These are phyloP conservation scores for Neonectria punicea DNA, from an alignment of 2,329 filamentous ascomycete species.

Conservation along the genomic window DNA sequence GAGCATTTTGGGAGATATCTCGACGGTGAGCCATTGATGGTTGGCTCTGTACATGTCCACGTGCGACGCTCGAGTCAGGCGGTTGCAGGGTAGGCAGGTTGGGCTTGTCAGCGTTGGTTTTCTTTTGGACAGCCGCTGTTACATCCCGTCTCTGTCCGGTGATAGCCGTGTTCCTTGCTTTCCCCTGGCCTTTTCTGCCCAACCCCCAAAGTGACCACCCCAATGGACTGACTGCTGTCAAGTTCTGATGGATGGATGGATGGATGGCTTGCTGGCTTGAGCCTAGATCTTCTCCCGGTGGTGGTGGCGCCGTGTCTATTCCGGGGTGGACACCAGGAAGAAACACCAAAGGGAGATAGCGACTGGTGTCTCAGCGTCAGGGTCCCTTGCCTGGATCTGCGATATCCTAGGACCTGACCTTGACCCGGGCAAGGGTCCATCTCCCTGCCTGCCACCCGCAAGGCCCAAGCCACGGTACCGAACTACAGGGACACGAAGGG, in stretches of 20 bases:
- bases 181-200: not conserved
- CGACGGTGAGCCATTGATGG: conserved; percentile 6
- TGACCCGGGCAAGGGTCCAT: conserved; percentile 9
- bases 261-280: not conserved
- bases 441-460: conserved; percentile 16
- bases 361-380: conserved; percentile 6
- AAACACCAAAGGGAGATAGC: conserved; percentile 10
- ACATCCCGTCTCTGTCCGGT: conserved; percentile 2
- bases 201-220: not conserved
- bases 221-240: conserved; percentile 1
- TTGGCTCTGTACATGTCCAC: conserved; percentile 25
- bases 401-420: conserved; percentile 7
- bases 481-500: conserved; percentile 31
- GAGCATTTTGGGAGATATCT: conserved; percentile 10
- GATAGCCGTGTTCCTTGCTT: conserved; percentile 2
- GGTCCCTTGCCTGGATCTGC: conserved; percentile 30
- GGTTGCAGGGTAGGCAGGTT: not conserved
- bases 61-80: conserved; percentile 19
- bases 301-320: not conserved
- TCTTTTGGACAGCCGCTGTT: not conserved
- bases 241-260: not conserved
- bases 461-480: conserved; percentile 31
- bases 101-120: too few relatives aligned
- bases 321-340: conserved; percentile 2
- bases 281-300: not conserved